Base-by-base conservation (phyloP, 73 alveolate genomes). In the Durusdinium trenchii region DNA sequence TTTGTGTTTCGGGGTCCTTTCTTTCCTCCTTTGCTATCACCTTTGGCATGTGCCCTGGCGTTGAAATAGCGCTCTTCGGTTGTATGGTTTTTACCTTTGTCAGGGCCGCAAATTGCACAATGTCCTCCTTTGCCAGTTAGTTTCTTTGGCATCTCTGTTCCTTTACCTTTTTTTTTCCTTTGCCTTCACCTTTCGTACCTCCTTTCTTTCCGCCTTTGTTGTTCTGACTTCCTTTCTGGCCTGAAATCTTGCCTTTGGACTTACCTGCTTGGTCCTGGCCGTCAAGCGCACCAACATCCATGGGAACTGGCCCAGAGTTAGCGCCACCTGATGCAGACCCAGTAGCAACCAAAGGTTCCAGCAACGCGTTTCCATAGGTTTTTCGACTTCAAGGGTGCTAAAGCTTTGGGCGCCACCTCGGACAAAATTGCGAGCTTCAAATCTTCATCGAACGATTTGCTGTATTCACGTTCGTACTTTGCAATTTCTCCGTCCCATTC, bases 401-500 rank as follows among this genome's bases (percentile, higher is more conserved):
- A 18, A 38, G 61, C 23, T 57, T 57, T 12, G 69, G 69, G 69
- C 23, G 69, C 23, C 23, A 57, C 12, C 12, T 12, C 69, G n/a
- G 89, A 78, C 89, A 78, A 42, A 6, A 78, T 78, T 32, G 89
- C 89, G 38, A 78, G 43, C 64, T 78, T 43, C n/a, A 78, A 61
- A 42, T 78, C 89, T 43, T 28, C 64, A 45, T 78, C 89, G 64
- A 78, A 57, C 23, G 69, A 57, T 57, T 57, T 57, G 69, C 69
- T 57, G 23, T 57, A 57, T 23, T 57, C 69, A 18, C 86, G 86
- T 78, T 78, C 89, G 38, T 78, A 78, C 28, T 40, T 78, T 46
- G 60, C 89, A 40, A 78, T 78, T 26, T 78, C 89, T 46, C 89
- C 64, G 36, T 78, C 89, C 89, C 89, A 78, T 32, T 78, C 89